These are phyloP conservation scores for Clarireedia sp. DNA, from an alignment of 2,329 filamentous ascomycete genomes.

Conservation along the genomic window DNA sequence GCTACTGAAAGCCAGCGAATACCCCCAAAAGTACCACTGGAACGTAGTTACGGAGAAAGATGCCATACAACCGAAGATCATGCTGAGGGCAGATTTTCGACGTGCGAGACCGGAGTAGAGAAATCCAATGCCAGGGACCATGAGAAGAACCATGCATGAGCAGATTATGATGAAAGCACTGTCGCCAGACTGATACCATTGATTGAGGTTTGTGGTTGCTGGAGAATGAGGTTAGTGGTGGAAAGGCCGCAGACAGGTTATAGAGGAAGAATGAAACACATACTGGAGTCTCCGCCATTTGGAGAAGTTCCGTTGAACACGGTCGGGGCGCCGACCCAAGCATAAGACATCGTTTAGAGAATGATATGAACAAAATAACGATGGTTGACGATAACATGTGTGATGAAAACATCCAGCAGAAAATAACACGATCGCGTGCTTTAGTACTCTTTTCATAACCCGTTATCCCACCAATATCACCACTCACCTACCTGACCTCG, in stretches of 20 bases:
- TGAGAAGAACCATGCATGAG: constrained; percentile 88
- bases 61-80: constrained; percentile 97
- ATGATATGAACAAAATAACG: too few species aligned
- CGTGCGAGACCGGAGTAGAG: constrained; percentile 94
- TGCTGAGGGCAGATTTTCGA: constrained; percentile 90
- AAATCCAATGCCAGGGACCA: constrained; percentile 95
- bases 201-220: constrained; percentile 70
- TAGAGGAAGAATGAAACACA: constrained; percentile 6
- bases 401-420: too few species aligned
- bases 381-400: too few species aligned
- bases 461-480: too few species aligned
- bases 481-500: too few species aligned
- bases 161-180: constrained; percentile 87
- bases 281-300: constrained; percentile 31
- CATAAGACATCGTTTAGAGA: constrained; percentile 32
- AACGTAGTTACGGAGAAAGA: constrained; percentile 86
- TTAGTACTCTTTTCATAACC: too few species aligned
- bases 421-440: too few species aligned
- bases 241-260: too few species aligned
- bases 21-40: constrained; percentile 99
- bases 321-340: constrained; percentile 49
- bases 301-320: constrained; percentile 52
- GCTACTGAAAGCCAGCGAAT: constrained; percentile 84
- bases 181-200: constrained; percentile 89
- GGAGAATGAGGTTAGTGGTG: too few species aligned